Evolutionary conservation across 352 stramenopile genomes (phyloP), one percentile per base, ranked within the genome.

Genomic region (Globisporangium alternatum): DNA sequence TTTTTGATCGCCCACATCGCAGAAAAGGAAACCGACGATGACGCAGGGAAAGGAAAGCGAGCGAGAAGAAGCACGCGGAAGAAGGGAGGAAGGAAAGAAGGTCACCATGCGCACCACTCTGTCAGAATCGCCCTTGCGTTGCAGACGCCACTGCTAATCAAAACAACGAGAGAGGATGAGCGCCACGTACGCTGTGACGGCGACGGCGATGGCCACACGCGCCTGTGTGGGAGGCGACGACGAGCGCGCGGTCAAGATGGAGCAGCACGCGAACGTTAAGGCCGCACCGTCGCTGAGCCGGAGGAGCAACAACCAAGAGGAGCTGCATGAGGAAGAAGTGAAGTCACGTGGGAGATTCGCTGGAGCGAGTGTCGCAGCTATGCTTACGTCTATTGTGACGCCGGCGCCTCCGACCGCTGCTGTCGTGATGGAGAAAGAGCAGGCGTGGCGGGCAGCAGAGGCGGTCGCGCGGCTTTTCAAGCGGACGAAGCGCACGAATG

Each of bases 401-500:
- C 5, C 13, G 39, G 3, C 15, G 39, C 39, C 48, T 35, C 19
- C 48, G 19, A 22, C 48, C 5, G 48, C 48, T 54, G 25, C 12
- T 35, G 22, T 37, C 39, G 39, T 35, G 25, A 54, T 8, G 48
- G 30, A 54, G 48, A 33, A 53, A 13, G 48, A 52, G 9, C 19
- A 25, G 7, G 48, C 47, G 48, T 65, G 59, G 59, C 59, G 1
- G 17, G 35, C n/a, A 39, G 61, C 61, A 17, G 21, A 67, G 35
- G 17, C 61, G 9, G 25, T 62, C 15, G 52, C 28, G 41, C 31
- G 54, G 41, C 61, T 67, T 8, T 67, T 67, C 54, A 61, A 60
- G 61, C 52, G 61, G 1, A 48, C 22, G 10, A 67, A 67, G 15
- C 8, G 39, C 30, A 30, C 52, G 28, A 44, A 25, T 17, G 61